Base-by-base conservation (phyloP, 306 rosid species). In the Trifolium subterraneum region DNA sequence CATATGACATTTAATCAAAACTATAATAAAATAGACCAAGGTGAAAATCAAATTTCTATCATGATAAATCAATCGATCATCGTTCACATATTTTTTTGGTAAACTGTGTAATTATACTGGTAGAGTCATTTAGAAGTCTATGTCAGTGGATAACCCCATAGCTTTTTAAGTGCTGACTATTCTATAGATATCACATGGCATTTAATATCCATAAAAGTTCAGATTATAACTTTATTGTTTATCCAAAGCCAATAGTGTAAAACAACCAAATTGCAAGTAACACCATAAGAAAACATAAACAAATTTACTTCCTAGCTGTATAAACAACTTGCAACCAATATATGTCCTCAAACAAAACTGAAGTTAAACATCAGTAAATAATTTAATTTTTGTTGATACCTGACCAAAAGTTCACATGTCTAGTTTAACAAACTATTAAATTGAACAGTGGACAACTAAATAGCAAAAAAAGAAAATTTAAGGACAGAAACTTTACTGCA, bases 401-500 rank as follows among this genome's bases (percentile, higher is more conserved):
- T 14, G 50, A 16, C 64, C 45, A 51, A 72, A 16, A 38, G 14
- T 72, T 66, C 56, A 77, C 15, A 54, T 22, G 60, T 59, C 50
- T 55, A 42, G 70, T 61, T 38, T 18, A 33, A 70, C 51, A 66
- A 36, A 51, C 27, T 27, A 60, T 10, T 54, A 51, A 20, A 64
- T 52, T 68, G 38, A 78, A 47, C 7, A 20, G 31, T 41, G 66
- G 36, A 64, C 68, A 59, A 71, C 56, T 42, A 63, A 58, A 82
- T 36, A 80, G 67, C 41, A 59, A 72, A 60, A 54, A 48, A 36
- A 31, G 13, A 54, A 54, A 20, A 10, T 20, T 54, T 33, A 29
- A 54, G 56, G 52, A 50, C 29, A 45, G 7, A 70, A 71, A 67
- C 42, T 79, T 79, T 87, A 94, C 97, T 58, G 78, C 80, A 74